phyloP scores from a whole-genome alignment of 257 asterid species.

The Gentiana macrophylla region DNA sequence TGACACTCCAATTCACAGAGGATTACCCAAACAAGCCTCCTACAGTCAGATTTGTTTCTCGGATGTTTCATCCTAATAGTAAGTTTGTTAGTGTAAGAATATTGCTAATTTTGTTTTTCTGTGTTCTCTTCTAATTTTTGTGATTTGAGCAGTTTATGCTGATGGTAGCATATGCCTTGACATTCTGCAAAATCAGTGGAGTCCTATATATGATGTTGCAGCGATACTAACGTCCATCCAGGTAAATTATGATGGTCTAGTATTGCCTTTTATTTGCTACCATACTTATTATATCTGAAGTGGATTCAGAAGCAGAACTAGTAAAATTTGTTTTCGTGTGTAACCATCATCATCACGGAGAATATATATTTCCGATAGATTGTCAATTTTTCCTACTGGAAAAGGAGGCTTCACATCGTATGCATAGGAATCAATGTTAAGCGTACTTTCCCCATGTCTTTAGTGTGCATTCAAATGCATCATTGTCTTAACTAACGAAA shows the following conservation, averaged over 20 bases:
- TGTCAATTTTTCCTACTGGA: too few relatives aligned
- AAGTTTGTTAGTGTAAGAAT: slow-evolving; percentile 26
- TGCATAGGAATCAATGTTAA: too few relatives aligned
- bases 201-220: slow-evolving; percentile 91
- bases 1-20: slow-evolving; percentile 81
- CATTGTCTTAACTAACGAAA: too few relatives aligned
- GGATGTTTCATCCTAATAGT: slow-evolving; percentile 99
- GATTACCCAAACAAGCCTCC: slow-evolving; percentile 98
- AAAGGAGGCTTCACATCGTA: too few relatives aligned
- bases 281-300: neutral
- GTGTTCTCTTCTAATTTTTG: too few relatives aligned
- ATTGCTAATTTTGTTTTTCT: too few relatives aligned
- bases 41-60: slow-evolving; percentile 75
- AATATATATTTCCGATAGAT: too few relatives aligned
- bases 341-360: too few relatives aligned
- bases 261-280: neutral
- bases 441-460: too few relatives aligned
- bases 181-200: slow-evolving; percentile 92
- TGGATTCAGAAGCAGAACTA: too few relatives aligned
- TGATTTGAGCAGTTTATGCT: slow-evolving; percentile 72
- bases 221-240: slow-evolving; percentile 93
- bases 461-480: too few relatives aligned
- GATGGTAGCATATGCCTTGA: slow-evolving; percentile 95
- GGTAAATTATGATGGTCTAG: slow-evolving; percentile 32
- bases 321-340: too few relatives aligned